Conservation (phyloP, 139 green algal genomes). For the Pleodorina starrii region DNA sequence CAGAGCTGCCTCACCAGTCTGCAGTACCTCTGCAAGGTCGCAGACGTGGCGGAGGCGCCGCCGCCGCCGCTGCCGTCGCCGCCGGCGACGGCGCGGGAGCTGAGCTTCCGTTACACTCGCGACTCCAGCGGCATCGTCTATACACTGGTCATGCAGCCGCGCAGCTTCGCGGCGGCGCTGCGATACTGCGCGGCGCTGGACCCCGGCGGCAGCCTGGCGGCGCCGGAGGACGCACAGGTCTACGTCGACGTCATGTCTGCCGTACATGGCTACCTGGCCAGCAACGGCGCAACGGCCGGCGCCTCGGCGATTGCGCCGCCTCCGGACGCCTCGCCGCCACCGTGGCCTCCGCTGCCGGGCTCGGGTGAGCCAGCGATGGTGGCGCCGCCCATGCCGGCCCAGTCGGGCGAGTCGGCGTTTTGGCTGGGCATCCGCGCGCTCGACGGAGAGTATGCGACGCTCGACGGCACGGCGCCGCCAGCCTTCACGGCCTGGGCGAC, state of each 20-base stretch:
- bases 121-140: neutral
- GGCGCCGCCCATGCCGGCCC: neutral
- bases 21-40: conserved; percentile 20
- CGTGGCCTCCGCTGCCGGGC: conserved; percentile 21
- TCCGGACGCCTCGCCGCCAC: conserved; percentile 9
- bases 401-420: conserved; percentile 33
- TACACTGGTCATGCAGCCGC: conserved; percentile 22
- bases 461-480: conserved; percentile 2
- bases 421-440: conserved; percentile 32
- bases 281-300: conserved; percentile 33
- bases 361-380: neutral
- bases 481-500: neutral
- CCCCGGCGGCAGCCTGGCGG: conserved; percentile 9
- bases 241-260: conserved; percentile 30
- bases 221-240: neutral
- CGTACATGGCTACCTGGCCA: conserved; percentile 30
- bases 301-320: conserved; percentile 38
- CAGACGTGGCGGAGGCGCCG: conserved; percentile 17
- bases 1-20: neutral
- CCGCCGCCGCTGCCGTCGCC: conserved; percentile 17
- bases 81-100: neutral
- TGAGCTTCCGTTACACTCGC: conserved; percentile 2
- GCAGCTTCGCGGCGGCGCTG: conserved; percentile 9
- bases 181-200: conserved; percentile 16
- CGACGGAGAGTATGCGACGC: neutral